Evolutionary conservation across 768 basidiomycete species (phyloP), one percentile per base, ranked within the genome.

Genomic region (Russula griseocarnosa): DNA sequence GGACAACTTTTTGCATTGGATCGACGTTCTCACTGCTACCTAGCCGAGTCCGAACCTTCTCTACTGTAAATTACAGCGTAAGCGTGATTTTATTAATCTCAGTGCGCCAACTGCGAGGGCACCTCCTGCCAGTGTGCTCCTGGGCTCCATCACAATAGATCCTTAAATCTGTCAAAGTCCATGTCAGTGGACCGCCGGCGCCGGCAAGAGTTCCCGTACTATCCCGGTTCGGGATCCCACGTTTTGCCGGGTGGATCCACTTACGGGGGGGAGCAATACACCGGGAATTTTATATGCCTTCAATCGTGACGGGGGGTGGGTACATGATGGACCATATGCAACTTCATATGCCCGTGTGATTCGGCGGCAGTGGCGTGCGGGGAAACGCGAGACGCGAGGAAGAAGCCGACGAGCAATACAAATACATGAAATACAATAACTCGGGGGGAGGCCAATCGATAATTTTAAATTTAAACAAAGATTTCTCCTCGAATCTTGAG

Each of bases 391-490:
- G 7, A 30, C 30, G 5, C 30, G 5, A 24, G n/a, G 54, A 18
- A 40, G 38, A 44, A 44, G 44, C 44, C 30, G 30, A 14, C 40
- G 5, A 20, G 20, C 14, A 42, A 42, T 30, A 30, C 30, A 30
- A n/a, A n/a, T n/a, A n/a, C n/a, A n/a, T n/a, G n/a, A n/a, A n/a
- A 3, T 34, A 34, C 4, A 32, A 7, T 20, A 42, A 42, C 40
- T 42, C 18, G 40, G 18, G 42, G 20, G 40, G 40, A 16, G 20
- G 6, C 6, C 42, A 7, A n/a, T 46, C 44, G n/a, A 49, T 47
- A 26, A 38, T 55, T 49, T 20, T 38, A 40, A 62, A 55, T 55
- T 38, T 62, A 62, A 55, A 40, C 46, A 55, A 55, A 62, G 61
- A 62, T 54, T 26, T 50, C 24, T 18, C n/a, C 26, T 26, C 24